Percentiles rank a stretch among this genome's conserved stretches.
phyloP scores from a whole-genome alignment of 1,139 yeast genomes.

The Nakaseomyces kungkrabaensis region DNA sequence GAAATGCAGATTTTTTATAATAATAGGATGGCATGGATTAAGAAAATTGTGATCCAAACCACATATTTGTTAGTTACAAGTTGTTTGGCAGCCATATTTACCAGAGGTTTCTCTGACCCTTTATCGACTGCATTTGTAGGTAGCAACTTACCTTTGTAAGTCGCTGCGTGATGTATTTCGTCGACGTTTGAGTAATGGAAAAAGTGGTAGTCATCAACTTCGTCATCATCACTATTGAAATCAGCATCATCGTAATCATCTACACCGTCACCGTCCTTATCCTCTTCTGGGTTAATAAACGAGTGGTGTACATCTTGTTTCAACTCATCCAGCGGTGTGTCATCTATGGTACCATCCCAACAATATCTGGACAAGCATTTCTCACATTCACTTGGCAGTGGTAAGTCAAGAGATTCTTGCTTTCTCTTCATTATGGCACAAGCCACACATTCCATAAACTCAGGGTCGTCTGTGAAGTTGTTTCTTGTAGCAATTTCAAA shows the following conservation, averaged over 20 bases:
- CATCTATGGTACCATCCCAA: constrained; percentile 51
- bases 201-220: constrained; percentile 2
- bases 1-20: neutral
- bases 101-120: neutral
- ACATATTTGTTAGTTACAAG: neutral
- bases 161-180: constrained; percentile 1
- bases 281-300: constrained; percentile 10
- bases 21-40: neutral
- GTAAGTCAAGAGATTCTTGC: constrained; percentile 54
- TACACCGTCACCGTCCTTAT: constrained; percentile 2
- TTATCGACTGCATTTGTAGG: constrained; percentile 1
- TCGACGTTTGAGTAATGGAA: constrained; percentile 2
- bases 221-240: neutral
- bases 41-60: neutral
- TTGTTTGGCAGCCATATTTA: neutral
- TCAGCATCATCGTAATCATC: neutral
- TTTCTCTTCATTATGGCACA: constrained; percentile 81
- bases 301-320: constrained; percentile 14
- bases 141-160: neutral
- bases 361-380: constrained; percentile 64
- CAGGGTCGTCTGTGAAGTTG: constrained; percentile 59
- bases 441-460: constrained; percentile 71
- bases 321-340: constrained; percentile 8
- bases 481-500: constrained; percentile 63
- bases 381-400: constrained; percentile 60